Conservation (phyloP, 225 moss, liverwort and hornwort species). For the Straminergon stramineum region DNA sequence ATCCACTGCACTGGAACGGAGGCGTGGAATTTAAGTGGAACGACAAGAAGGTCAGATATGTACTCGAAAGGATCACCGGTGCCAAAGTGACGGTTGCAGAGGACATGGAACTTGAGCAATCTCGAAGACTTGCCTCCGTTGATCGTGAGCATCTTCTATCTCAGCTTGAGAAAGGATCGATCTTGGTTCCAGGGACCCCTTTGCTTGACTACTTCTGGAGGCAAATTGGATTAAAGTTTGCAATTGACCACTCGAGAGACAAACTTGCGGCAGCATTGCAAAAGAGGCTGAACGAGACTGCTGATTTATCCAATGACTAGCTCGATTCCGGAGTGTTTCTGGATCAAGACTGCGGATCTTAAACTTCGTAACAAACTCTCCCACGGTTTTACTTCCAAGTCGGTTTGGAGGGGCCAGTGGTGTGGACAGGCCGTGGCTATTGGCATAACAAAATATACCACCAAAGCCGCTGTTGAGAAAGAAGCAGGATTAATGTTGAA, state of each 20-base stretch:
- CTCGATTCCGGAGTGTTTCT: neutral
- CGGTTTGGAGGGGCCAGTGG: neutral
- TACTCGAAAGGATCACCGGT: neutral
- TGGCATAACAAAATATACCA: neutral
- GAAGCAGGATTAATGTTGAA: neutral
- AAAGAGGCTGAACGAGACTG: neutral
- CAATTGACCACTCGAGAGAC: neutral
- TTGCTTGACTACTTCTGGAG: neutral
- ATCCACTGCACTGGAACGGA: neutral
- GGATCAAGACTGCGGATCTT: neutral
- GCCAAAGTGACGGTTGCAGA: no score
- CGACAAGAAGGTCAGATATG: neutral
- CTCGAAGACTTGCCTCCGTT: neutral
- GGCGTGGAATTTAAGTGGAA: neutral
- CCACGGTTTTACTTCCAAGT: neutral
- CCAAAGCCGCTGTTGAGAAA: neutral
- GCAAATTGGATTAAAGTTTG: neutral
- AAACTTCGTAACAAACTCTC: neutral
- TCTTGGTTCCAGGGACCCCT: neutral
- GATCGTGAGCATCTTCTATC: neutral
- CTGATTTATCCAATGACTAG: neutral
- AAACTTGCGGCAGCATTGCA: neutral
- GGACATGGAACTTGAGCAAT: neutral
- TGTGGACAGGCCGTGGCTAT: neutral
- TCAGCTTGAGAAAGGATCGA: neutral